These are phyloP conservation scores for Mycena floridula DNA, from an alignment of 768 basidiomycete genomes.

Conservation along the genomic window DNA sequence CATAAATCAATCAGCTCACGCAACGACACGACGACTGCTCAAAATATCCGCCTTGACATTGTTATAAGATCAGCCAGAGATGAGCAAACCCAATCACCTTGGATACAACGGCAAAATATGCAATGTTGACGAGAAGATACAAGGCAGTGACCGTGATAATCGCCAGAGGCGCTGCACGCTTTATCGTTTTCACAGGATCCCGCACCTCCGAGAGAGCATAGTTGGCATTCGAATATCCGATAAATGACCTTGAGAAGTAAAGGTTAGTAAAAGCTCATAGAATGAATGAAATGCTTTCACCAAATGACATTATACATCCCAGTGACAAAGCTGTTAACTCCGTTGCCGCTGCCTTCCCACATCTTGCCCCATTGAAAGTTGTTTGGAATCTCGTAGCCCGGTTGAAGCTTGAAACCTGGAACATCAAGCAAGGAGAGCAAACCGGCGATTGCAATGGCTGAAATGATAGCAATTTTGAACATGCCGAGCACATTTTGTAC, in stretches of 20 bases:
- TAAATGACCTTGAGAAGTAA: constrained; percentile 46
- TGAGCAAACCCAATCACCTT: too few species aligned
- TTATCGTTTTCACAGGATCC: constrained; percentile 66
- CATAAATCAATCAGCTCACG: constrained; percentile 31
- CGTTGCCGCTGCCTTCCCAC: constrained; percentile 57
- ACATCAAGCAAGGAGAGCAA: constrained; percentile 42
- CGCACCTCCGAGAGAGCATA: constrained; percentile 66
- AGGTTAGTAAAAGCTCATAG: not conserved
- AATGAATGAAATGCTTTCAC: constrained; percentile 23
- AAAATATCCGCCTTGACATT: constrained; percentile 65
- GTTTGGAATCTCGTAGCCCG: constrained; percentile 42
- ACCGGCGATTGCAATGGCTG: constrained; percentile 47
- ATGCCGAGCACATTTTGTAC: constrained; percentile 59
- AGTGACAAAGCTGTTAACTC: constrained; percentile 53
- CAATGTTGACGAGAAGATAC: constrained; percentile 62
- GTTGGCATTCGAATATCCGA: constrained; percentile 70
- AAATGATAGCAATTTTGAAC: constrained; percentile 56
- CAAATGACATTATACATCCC: constrained; percentile 70
- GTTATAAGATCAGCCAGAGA: too few species aligned
- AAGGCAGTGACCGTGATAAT: constrained; percentile 51
- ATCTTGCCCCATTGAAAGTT: constrained; percentile 56
- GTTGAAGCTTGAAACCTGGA: constrained; percentile 11
- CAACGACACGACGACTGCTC: constrained; percentile 56
- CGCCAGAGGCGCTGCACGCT: constrained; percentile 60
- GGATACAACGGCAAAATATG: constrained; percentile 70